Conservation (phyloP, 2,329 filamentous ascomycete genomes). For the Alternaria brassicicola region DNA sequence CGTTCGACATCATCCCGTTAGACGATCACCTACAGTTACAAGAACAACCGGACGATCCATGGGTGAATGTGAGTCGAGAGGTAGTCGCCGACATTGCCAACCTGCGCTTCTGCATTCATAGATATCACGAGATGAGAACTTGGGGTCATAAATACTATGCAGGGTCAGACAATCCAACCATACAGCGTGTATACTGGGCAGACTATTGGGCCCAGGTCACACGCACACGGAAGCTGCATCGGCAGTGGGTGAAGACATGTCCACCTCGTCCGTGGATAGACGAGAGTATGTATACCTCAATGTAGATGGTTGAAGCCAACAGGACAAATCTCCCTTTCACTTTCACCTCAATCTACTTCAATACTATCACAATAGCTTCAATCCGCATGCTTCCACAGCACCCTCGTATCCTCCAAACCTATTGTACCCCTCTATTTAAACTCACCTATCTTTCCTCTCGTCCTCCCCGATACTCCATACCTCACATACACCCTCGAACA, state of each 20-base stretch:
- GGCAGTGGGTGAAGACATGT: neutral
- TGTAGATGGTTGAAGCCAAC: neutral
- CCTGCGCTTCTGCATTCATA: slow-evolving; percentile 8
- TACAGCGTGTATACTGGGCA: slow-evolving; percentile 33
- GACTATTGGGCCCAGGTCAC: slow-evolving; percentile 36
- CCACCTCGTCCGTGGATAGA: neutral
- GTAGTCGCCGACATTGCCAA: slow-evolving; percentile 14
- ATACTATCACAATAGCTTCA: neutral
- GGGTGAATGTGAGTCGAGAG: slow-evolving; percentile 13
- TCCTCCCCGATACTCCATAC: too few species aligned
- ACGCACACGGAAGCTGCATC: neutral
- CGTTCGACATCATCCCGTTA: slow-evolving; percentile 17
- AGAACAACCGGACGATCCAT: neutral
- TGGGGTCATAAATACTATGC: neutral
- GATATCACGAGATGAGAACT: neutral
- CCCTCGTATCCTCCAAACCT: too few species aligned
- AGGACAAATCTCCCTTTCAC: neutral
- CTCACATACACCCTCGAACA: too few species aligned
- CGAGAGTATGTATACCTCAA: neutral
- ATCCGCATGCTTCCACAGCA: too few species aligned
- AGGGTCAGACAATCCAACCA: too few species aligned
- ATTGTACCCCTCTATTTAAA: too few species aligned
- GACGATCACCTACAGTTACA: slow-evolving; percentile 1
- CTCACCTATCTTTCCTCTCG: too few species aligned
- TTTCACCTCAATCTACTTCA: neutral